phyloP scores from a whole-genome alignment of 1,284 basidiomycete genomes.

The Inonotus hispidus region DNA sequence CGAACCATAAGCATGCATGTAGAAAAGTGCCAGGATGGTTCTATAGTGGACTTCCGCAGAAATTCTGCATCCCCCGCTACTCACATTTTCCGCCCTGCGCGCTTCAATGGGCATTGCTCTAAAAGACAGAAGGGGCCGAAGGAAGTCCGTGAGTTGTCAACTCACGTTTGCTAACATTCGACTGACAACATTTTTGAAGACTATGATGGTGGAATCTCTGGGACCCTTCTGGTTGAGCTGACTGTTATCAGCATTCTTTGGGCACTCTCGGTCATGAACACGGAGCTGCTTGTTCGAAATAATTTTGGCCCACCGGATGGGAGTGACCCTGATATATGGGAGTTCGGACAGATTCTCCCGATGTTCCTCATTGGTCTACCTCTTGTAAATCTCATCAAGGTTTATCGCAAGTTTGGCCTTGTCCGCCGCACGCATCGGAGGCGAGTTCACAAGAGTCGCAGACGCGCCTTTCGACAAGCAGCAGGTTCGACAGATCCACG shows the following conservation, averaged over 20 bases:
- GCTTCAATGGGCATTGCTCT: no score
- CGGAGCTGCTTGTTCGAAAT: constrained; percentile 25
- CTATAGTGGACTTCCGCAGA: no score
- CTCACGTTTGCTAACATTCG: no score
- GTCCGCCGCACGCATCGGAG: not conserved
- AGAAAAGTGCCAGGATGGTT: not conserved
- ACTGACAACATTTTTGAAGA: not conserved
- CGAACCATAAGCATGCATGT: not conserved
- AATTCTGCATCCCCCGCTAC: no score
- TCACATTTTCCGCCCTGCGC: no score
- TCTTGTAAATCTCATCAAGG: constrained; percentile 14
- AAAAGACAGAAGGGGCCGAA: no score
- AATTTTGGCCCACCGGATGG: constrained; percentile 21
- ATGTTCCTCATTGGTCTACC: constrained; percentile 20
- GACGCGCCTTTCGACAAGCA: not conserved
- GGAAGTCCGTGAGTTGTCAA: no score
- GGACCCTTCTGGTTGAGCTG: constrained; percentile 20
- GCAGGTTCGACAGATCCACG: not conserved
- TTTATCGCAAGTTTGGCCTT: constrained; percentile 16
- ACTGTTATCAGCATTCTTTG: constrained; percentile 22
- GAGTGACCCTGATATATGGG: constrained; percentile 20
- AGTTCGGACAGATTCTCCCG: constrained; percentile 26
- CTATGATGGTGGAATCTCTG: constrained; percentile 11
- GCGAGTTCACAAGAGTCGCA: constrained; percentile 2
- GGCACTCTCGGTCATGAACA: constrained; percentile 25